These are phyloP conservation scores for Argentina anserina DNA, from an alignment of 306 rosid species.

Conservation along the genomic window DNA sequence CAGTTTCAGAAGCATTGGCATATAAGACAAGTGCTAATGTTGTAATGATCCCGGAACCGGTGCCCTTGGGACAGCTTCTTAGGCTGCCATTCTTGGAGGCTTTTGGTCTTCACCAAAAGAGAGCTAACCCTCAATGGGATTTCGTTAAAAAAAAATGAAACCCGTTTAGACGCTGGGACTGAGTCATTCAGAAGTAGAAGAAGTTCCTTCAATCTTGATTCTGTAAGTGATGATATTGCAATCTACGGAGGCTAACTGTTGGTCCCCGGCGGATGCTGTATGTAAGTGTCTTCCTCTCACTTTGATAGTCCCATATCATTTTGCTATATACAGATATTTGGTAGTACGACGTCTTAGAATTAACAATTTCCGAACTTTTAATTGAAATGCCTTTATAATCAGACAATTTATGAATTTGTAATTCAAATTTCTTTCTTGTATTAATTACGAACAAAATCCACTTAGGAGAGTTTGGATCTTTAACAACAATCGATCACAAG, in stretches of 20 bases:
- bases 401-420: too few species aligned
- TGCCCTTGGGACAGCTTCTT: slow-evolving; percentile 46
- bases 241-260: neutral
- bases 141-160: neutral
- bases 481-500: too few species aligned
- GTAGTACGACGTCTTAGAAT: neutral
- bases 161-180: neutral
- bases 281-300: neutral
- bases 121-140: neutral
- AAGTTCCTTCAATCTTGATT: neutral
- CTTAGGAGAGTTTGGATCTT: too few species aligned
- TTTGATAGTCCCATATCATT: neutral
- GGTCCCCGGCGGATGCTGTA: neutral
- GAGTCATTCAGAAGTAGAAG: neutral
- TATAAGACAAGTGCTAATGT: slow-evolving; percentile 19
- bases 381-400: too few species aligned
- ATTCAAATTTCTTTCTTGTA: too few species aligned
- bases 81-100: slow-evolving; percentile 38
- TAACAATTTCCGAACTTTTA: too few species aligned
- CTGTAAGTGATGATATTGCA: neutral
- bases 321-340: neutral
- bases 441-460: too few species aligned
- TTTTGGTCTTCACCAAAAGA: slow-evolving; percentile 20
- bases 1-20: slow-evolving; percentile 15
- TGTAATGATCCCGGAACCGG: slow-evolving; percentile 30